Base-by-base conservation (phyloP, 768 basidiomycete genomes). In the Hirschioporus abietinus region DNA sequence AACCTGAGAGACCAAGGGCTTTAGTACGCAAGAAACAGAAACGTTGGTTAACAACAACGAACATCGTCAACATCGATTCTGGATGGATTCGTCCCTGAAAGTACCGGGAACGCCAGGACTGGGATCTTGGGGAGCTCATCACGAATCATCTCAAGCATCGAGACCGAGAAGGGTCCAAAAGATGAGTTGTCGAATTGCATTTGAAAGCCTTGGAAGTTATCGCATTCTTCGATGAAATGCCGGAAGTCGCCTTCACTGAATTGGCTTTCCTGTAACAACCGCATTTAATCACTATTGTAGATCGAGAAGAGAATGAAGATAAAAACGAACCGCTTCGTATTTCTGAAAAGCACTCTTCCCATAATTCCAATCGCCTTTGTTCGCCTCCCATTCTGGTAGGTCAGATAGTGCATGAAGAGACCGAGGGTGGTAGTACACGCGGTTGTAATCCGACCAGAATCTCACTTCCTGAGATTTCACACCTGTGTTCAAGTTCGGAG, bases 171-270 rank as follows among this genome's bases (percentile, higher is more conserved):
- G 8, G 85, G 82, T 1, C 90, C 91, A 68, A 92, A 93, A 0
- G 78, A 81, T 0, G 80, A 72, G 30, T 82, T 83, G 70, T 91
- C 89, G 67, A 85, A 83, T 57, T 85, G 82, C 62, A 90, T 73
- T 78, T 93, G 91, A 17, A 92, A 68, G 5, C 92, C 92, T 89
- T 92, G 92, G 17, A 89, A 79, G 64, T 83, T 83, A 72, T 92
- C 84, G 71, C 90, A 91, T 69, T 92, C 91, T 72, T 94, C 92
- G 5, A 90, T 81, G 65, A 90, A 84, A 18, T 82, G 77, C 20
- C 92, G 83, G 64, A 93, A 78, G 15, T 86, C 80, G 5, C 83
- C 86, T 58, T 93, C 91, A 92, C 71, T 63, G 83, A 83, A n/a
- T 76, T 76, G 59, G 86, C 83, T 91, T 92, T 66, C 7, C 24